Conservation (phyloP, 495 filamentous ascomycete species). For the Penicillium nucicola region DNA sequence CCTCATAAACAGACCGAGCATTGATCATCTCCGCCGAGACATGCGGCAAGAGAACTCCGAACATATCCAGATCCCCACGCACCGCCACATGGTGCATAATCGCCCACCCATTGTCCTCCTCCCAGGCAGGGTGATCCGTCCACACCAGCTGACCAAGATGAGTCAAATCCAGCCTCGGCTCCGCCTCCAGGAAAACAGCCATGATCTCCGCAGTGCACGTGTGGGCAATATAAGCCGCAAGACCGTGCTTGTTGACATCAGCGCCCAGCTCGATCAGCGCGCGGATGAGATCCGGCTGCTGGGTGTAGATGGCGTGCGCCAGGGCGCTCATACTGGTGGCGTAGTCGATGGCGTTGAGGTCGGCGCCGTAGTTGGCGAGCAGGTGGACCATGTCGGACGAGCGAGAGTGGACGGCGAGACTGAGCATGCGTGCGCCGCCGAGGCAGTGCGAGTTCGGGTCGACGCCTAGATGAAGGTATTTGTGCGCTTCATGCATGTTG, state of each 20-base stretch:
- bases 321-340: not conserved
- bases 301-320: not conserved
- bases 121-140: too few species aligned
- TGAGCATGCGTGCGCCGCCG: not conserved
- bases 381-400: not conserved
- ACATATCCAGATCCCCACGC: not conserved
- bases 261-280: not conserved
- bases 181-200: too few species aligned
- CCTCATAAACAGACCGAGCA: not conserved
- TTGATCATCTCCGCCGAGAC: not conserved
- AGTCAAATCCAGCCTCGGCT: too few species aligned
- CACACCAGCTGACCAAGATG: too few species aligned
- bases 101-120: not conserved
- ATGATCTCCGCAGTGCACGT: too few species aligned
- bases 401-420: conserved; percentile 1
- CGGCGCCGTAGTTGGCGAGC: not conserved
- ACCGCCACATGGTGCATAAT: not conserved
- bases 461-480: not conserved
- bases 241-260: not conserved
- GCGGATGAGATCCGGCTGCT: not conserved
- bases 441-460: not conserved
- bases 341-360: not conserved
- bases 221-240: not conserved
- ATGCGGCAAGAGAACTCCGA: not conserved
- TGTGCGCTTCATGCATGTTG: not conserved